Conservation (phyloP, 495 filamentous ascomycete genomes). For the Neurospora pannonica region DNA sequence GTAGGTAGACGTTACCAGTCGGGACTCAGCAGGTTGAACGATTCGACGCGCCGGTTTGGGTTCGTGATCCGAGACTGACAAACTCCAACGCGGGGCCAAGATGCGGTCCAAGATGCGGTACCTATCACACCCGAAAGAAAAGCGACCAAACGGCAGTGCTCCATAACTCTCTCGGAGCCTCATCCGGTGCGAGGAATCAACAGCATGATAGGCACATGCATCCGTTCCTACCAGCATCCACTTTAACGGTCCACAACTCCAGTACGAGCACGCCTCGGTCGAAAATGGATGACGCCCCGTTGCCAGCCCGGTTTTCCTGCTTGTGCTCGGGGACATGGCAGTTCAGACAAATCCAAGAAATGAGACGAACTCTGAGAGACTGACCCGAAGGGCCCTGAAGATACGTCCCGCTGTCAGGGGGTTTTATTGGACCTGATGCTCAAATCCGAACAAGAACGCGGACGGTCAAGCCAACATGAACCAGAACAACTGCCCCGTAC, state of each 20-base stretch:
- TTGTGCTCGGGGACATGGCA: background rate
- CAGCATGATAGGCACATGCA: background rate
- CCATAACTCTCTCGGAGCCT: background rate
- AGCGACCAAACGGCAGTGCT: background rate
- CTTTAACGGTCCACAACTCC: background rate
- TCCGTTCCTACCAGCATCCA: background rate
- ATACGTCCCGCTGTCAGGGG: background rate
- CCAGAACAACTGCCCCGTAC: background rate
- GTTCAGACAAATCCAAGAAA: background rate
- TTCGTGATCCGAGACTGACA: background rate
- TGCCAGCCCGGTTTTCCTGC: background rate
- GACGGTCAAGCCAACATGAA: background rate
- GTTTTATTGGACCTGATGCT: background rate
- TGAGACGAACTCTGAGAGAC: background rate
- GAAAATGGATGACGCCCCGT: background rate
- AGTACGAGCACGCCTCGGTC: background rate
- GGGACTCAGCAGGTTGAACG: slow-evolving; percentile 4
- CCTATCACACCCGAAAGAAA: background rate
- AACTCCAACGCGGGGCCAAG: background rate
- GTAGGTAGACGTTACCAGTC: slow-evolving; percentile 15
- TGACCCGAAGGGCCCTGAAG: background rate
- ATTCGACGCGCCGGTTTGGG: background rate
- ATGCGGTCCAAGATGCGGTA: background rate
- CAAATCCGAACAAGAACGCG: background rate
- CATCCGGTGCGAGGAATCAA: background rate